A percentile compares a stretch with the other conserved stretches of the same genome.
These are phyloP conservation scores for Immersiporthe knoxdaviesiana DNA, from an alignment of 2,329 filamentous ascomycete genomes.

Conservation along the genomic window DNA sequence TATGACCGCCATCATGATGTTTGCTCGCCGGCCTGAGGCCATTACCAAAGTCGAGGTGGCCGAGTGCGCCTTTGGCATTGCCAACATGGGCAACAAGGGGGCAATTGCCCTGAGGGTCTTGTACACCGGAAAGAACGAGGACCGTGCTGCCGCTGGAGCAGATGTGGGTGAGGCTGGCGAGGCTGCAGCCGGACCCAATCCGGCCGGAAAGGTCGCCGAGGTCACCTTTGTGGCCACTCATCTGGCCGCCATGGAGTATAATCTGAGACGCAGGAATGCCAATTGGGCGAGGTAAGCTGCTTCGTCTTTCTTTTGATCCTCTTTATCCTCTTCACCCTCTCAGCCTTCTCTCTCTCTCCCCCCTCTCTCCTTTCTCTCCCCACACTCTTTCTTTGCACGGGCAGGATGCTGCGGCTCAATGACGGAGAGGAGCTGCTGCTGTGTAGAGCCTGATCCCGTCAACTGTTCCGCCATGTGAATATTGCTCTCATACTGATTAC, in stretches of 20 bases:
- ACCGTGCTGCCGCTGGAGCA: conserved; percentile 38
- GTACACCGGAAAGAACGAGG: conserved; percentile 48
- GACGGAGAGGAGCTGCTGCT: not conserved
- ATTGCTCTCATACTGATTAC: not conserved
- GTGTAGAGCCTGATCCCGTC: not conserved
- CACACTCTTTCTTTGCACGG: no score
- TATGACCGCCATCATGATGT: conserved; percentile 88
- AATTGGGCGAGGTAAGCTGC: conserved; percentile 79
- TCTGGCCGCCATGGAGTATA: conserved; percentile 84
- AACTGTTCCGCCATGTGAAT: not conserved
- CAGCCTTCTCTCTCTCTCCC: no score
- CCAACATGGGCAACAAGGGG: conserved; percentile 94
- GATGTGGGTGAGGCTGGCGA: conserved; percentile 32
- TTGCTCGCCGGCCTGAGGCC: conserved; percentile 66
- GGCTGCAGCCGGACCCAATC: conserved; percentile 21
- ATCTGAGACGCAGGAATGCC: conserved; percentile 73
- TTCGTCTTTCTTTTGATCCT: conserved; percentile 27
- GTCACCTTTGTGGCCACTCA: conserved; percentile 89
- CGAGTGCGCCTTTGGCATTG: conserved; percentile 81
- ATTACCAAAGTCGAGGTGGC: conserved; percentile 74
- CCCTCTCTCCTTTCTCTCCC: no score
- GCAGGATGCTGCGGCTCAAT: not conserved
- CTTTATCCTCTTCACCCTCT: conserved; percentile 1
- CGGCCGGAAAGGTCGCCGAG: conserved; percentile 52
- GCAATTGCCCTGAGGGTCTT: conserved; percentile 78